Base-by-base conservation (phyloP, 192 early-diverging fungal genomes). In the Coemansia sp. region DNA sequence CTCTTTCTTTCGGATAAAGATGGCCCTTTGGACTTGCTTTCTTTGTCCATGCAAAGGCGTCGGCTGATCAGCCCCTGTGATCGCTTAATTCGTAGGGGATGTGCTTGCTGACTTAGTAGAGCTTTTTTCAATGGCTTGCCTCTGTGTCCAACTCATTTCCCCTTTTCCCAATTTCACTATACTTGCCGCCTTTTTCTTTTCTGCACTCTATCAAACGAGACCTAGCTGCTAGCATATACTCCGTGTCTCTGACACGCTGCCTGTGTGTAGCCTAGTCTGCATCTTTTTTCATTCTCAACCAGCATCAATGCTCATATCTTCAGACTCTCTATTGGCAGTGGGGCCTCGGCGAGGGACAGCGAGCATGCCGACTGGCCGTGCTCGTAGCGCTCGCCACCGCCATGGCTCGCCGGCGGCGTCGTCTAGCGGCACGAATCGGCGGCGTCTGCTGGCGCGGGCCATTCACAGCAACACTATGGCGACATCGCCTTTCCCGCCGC, bases 391-490 rank as follows among this genome's bases (percentile, higher is more conserved):
- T 16, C 48, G 42, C 45, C 21, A 45, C 59, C 69, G 45, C 38
- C 67, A 62, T 11, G 7, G 48, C 6, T 60, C 65, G 43, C 60
- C 71, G 18, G 45, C 71, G 33, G 52, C 52, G 12, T 53, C 52
- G 5, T 12, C 56, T 35, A 67, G 65, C 62, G 62, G 50, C 43
- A 67, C 65, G 10, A 48, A 69, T 42, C 62, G 72, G n/a, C 72
- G 72, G 34, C 72, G 66, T 23, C 57, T 68, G 37, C 31, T 63
- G 7, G 47, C 66, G 3, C 59, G 62, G 33, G 37, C 66, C n/a
- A 36, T 57, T 13, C 62, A 52, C 66, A 31, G 39, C 20, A 59
- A 39, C 62, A 35, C 25, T 11, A 23, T 62, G 43, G 34, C 60
- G 7, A 20, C 60, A 62, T 62, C 12, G 28, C 41, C 60, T 14